These are phyloP conservation scores for Talaromyces proteolyticus DNA, from an alignment of 495 filamentous ascomycete genomes.

Conservation along the genomic window DNA sequence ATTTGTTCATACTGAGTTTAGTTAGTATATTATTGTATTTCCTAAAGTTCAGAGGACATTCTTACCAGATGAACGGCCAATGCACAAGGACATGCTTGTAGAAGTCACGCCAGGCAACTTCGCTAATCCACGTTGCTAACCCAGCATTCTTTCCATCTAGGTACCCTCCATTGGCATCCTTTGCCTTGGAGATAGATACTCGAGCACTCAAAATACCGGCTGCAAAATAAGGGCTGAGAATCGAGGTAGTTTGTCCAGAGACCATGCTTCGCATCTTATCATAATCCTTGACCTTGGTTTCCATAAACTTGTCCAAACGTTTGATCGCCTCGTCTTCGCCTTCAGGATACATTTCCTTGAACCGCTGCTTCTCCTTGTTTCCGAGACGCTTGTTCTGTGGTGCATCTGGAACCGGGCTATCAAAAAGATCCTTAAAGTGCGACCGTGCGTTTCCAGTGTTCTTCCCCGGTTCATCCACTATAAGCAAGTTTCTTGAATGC, in stretches of 20 bases:
- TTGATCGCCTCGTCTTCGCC: constrained; percentile 71
- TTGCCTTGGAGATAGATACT: constrained; percentile 63
- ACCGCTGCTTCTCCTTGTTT: constrained; percentile 50
- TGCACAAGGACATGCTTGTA: constrained; percentile 83
- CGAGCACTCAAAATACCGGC: constrained; percentile 72
- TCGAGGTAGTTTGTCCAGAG: constrained; percentile 55
- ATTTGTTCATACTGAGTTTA: constrained; percentile 73
- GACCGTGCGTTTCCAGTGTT: constrained; percentile 54
- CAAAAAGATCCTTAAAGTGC: constrained; percentile 55
- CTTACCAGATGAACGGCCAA: constrained; percentile 84
- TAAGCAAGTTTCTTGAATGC: constrained; percentile 57
- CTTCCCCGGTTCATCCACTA: constrained; percentile 49
- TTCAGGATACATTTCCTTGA: constrained; percentile 62
- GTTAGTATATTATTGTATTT: constrained; percentile 1
- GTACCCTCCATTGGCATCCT: constrained; percentile 61
- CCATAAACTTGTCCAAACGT: constrained; percentile 64
- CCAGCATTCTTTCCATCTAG: constrained; percentile 65
- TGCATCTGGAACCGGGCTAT: constrained; percentile 51
- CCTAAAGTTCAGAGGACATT: neutral
- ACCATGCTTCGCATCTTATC: constrained; percentile 56
- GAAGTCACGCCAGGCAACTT: constrained; percentile 90
- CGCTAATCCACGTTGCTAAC: constrained; percentile 73
- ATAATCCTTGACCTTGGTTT: constrained; percentile 58
- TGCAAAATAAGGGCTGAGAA: constrained; percentile 75
- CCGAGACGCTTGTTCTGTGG: constrained; percentile 61